These are phyloP conservation scores for Protea cynaroides DNA, from an alignment of 164 flowering plant species.

Conservation along the genomic window DNA sequence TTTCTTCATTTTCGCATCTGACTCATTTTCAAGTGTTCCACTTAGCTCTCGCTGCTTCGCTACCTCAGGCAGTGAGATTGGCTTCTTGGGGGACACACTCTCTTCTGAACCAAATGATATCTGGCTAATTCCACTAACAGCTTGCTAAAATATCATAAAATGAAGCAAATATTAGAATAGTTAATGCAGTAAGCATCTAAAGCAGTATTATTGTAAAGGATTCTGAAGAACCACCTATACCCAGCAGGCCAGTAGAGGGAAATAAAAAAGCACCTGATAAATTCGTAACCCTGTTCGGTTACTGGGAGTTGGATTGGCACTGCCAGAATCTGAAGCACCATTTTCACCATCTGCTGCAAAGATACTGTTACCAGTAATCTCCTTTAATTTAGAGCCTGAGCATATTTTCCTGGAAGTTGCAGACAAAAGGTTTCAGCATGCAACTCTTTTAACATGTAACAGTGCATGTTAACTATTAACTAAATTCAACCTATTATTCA, in stretches of 20 bases:
- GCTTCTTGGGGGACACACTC: conserved; percentile 71
- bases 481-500: background rate
- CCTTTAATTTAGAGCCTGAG: conserved; percentile 76
- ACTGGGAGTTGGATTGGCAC: conserved; percentile 33
- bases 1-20: conserved; percentile 59
- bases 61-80: conserved; percentile 66
- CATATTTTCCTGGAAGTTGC: conserved; percentile 75
- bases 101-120: conserved; percentile 84
- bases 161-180: background rate
- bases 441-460: background rate
- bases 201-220: background rate
- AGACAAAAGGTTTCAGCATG: conserved; percentile 4
- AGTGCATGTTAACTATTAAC: background rate
- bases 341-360: conserved; percentile 53
- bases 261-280: conserved; percentile 61
- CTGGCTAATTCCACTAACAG: conserved; percentile 77
- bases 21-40: conserved; percentile 70
- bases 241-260: too few species aligned
- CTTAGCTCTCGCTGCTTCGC: conserved; percentile 96
- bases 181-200: background rate
- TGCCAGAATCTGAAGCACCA: conserved; percentile 43
- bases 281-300: conserved; percentile 67
- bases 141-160: conserved; percentile 46
- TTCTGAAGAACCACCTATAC: background rate
- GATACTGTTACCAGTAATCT: conserved; percentile 95